A percentile compares a stretch with the other conserved stretches of the same genome.
Evolutionary conservation across 345 rosid species (phyloP).

Genomic region (Eucalyptus erythrocorys): DNA sequence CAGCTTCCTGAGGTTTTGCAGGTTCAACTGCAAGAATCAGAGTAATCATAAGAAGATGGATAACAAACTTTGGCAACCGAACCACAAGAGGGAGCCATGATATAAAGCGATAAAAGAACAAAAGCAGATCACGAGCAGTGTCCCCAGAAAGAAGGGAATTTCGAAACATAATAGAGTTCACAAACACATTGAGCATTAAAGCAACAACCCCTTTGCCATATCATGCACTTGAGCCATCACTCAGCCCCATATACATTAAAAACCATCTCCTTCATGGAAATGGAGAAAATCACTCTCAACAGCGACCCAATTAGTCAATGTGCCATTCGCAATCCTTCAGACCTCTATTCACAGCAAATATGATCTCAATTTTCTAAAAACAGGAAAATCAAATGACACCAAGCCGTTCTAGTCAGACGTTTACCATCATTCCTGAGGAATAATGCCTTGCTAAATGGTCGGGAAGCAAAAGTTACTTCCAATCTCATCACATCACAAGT

Average conservation of each 20-base stretch:
- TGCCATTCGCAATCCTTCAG: background rate
- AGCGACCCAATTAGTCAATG: accelerated
- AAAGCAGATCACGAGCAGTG: background rate
- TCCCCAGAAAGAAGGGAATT: background rate
- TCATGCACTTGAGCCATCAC: background rate
- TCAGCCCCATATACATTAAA: background rate
- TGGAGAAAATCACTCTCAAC: background rate
- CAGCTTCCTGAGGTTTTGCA: slow-evolving; percentile 39
- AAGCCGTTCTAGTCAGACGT: background rate
- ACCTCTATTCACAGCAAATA: background rate
- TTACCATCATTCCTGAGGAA: background rate
- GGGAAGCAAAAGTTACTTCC: background rate
- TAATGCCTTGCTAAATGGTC: background rate
- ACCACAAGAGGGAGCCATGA: background rate
- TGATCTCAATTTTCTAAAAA: background rate
- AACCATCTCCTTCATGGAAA: background rate
- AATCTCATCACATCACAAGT: background rate
- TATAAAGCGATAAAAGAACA: background rate
- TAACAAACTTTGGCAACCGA: background rate
- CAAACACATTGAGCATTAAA: background rate
- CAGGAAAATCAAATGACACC: background rate
- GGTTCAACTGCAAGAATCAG: slow-evolving; percentile 47
- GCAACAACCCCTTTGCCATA: background rate
- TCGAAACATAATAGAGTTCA: background rate
- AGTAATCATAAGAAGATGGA: background rate